phyloP scores from a whole-genome alignment of 768 basidiomycete species.

The Mycena rosella region DNA sequence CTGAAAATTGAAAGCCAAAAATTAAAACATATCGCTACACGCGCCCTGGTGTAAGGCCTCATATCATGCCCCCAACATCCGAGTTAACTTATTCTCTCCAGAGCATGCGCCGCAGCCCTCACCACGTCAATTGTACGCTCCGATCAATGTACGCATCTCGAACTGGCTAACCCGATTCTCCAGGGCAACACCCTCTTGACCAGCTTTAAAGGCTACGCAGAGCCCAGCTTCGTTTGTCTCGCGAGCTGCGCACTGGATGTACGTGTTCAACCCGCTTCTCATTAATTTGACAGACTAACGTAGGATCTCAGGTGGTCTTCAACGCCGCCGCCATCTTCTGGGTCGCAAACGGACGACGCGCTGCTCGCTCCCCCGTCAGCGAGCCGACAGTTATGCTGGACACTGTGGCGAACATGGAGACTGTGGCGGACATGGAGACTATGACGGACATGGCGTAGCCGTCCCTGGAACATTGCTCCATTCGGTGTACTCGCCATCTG shows the following conservation, averaged over 20 bases:
- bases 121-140: slow-evolving; percentile 59
- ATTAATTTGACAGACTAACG: not conserved
- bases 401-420: too few species aligned
- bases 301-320: slow-evolving; percentile 63
- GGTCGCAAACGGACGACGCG: slow-evolving; percentile 49
- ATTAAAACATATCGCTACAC: slow-evolving; percentile 52
- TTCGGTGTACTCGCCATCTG: too few species aligned
- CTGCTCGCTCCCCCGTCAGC: too few species aligned
- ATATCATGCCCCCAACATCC: not conserved
- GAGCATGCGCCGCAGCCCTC: slow-evolving; percentile 61
- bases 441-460: too few species aligned
- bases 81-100: slow-evolving; percentile 22
- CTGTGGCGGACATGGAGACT: too few species aligned
- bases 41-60: slow-evolving; percentile 56
- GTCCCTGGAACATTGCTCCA: too few species aligned
- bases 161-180: not conserved
- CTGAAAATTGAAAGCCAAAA: slow-evolving; percentile 46
- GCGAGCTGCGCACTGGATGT: slow-evolving; percentile 51
- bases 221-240: slow-evolving; percentile 63
- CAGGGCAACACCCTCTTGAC: slow-evolving; percentile 58
- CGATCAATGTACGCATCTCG: not conserved
- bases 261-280: slow-evolving; percentile 27
- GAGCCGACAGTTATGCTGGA: too few species aligned
- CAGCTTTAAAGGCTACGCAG: slow-evolving; percentile 55
- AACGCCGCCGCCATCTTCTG: slow-evolving; percentile 63